A percentile compares a stretch with the other conserved stretches of the same genome.
phyloP scores from a whole-genome alignment of 2,329 filamentous ascomycete species.

The Colletotrichum spinosum region DNA sequence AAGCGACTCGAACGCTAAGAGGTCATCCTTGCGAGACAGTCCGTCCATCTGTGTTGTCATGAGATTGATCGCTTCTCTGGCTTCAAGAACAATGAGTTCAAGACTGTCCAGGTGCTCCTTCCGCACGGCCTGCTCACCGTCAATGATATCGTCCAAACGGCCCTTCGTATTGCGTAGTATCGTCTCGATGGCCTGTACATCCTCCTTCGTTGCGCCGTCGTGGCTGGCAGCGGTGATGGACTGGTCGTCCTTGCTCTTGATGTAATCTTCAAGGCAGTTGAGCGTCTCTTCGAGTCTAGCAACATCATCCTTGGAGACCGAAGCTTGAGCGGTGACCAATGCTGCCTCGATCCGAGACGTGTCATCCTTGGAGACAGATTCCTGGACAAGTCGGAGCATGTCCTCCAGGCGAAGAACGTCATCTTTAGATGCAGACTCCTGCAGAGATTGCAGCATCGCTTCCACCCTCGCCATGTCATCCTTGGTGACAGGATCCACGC shows the following conservation, averaged over 20 bases:
- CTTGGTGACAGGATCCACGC: conserved; percentile 49
- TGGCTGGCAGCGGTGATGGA: conserved; percentile 40
- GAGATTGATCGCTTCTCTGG: conserved; percentile 77
- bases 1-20: conserved; percentile 80
- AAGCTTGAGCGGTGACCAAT: conserved; percentile 56
- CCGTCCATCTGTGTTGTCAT: conserved; percentile 76
- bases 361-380: conserved; percentile 34
- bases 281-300: conserved; percentile 64
- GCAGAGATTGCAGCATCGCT: conserved; percentile 58
- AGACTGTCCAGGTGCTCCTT: conserved; percentile 75
- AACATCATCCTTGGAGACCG: conserved; percentile 58
- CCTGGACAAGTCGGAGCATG: conserved; percentile 57
- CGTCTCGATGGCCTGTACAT: conserved; percentile 91
- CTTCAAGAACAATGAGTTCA: conserved; percentile 76
- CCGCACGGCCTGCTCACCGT: conserved; percentile 76
- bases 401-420: conserved; percentile 51
- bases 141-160: conserved; percentile 83
- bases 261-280: conserved; percentile 58
- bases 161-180: conserved; percentile 90
- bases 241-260: conserved; percentile 46
- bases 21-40: conserved; percentile 81
- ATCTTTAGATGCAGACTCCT: conserved; percentile 51
- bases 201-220: conserved; percentile 78
- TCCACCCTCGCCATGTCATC: conserved; percentile 50
- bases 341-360: conserved; percentile 62